phyloP scores from a whole-genome alignment of 306 rosid species.

The Clitoria ternatea region DNA sequence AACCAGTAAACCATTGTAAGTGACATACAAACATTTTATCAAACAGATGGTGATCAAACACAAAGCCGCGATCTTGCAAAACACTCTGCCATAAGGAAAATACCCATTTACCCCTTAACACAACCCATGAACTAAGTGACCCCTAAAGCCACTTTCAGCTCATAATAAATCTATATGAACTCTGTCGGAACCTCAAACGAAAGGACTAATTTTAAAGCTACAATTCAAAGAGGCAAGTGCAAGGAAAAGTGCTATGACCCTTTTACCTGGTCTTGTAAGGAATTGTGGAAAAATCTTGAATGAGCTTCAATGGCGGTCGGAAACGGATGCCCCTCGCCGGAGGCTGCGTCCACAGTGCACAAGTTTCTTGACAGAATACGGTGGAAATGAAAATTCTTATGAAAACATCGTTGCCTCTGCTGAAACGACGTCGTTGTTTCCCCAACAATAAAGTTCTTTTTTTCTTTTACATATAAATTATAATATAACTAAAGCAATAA shows the following conservation, averaged over 20 bases:
- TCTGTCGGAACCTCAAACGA: neutral
- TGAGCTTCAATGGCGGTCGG: neutral
- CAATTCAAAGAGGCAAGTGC: neutral
- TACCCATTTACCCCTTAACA: neutral
- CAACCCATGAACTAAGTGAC: neutral
- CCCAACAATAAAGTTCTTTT: neutral
- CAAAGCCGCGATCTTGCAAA: neutral
- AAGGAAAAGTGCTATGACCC: neutral
- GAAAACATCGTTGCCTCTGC: neutral
- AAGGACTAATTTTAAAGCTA: neutral
- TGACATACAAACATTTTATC: neutral
- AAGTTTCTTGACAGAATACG: neutral
- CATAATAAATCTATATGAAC: neutral
- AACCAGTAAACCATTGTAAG: neutral
- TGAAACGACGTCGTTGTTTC: neutral
- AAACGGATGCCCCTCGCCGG: neutral
- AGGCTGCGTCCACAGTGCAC: neutral
- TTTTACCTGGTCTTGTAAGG: neutral
- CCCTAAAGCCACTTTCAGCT: neutral
- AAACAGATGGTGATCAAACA: slow-evolving; percentile 16
- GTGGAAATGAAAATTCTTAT: neutral
- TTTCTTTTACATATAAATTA: too few species aligned
- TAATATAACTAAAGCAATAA: too few species aligned
- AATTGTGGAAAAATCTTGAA: neutral
- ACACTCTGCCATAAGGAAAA: neutral